Evolutionary conservation across 257 asterid species (phyloP).

Genomic region (Coffea canephora): DNA sequence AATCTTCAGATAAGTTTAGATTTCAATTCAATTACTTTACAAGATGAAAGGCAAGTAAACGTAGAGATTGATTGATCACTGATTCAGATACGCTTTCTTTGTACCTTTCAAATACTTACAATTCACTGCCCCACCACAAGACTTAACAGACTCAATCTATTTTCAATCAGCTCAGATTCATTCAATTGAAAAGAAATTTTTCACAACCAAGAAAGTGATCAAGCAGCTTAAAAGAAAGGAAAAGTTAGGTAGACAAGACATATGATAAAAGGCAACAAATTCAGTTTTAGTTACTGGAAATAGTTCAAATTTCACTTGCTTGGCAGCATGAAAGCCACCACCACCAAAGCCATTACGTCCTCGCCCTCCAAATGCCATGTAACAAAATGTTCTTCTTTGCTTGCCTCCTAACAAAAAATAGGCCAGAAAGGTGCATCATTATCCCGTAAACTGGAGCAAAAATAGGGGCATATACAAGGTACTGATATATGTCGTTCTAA

Average conservation of each 20-base stretch:
- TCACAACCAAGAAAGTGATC: not conserved
- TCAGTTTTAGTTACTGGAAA: constrained; percentile 43
- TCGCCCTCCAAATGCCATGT: constrained; percentile 50
- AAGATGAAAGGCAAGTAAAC: not conserved
- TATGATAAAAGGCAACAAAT: not conserved
- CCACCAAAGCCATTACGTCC: constrained; percentile 17
- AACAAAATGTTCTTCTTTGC: not conserved
- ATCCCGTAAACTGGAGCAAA: not conserved
- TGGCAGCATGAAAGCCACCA: constrained; percentile 28
- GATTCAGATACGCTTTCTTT: not conserved
- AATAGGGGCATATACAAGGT: not conserved
- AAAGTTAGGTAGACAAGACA: not conserved
- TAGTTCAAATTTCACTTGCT: constrained; percentile 35
- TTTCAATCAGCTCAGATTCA: not conserved
- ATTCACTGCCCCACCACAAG: not conserved
- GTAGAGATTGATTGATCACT: not conserved
- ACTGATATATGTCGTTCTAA: not conserved
- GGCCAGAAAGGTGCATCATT: not conserved
- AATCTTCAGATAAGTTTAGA: not conserved
- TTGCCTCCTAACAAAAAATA: not conserved
- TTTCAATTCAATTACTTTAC: not conserved
- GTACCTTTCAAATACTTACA: not conserved
- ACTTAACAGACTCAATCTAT: not conserved
- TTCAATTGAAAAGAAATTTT: no score
- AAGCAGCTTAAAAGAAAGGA: not conserved